These are phyloP conservation scores for Leccinum imitatum DNA, from an alignment of 768 basidiomycete genomes.

Conservation along the genomic window DNA sequence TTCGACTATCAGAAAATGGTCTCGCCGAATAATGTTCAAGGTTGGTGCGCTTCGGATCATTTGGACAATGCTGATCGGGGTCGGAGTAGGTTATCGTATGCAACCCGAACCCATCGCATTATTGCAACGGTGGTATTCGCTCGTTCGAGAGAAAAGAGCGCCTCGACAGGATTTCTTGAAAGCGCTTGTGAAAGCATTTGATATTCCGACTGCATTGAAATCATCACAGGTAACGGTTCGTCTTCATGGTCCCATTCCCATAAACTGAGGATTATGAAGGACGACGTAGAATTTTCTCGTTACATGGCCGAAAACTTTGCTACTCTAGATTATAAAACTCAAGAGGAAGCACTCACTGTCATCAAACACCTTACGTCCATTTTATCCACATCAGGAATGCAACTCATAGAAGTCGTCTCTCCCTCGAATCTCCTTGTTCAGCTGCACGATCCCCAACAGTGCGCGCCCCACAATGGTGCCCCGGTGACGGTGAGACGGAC, in stretches of 20 bases:
- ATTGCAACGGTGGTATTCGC: slow-evolving; percentile 86
- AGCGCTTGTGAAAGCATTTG: slow-evolving; percentile 78
- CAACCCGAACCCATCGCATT: slow-evolving; percentile 69
- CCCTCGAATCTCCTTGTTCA: slow-evolving; percentile 70
- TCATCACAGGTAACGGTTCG: slow-evolving; percentile 52
- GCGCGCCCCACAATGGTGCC: slow-evolving; percentile 1
- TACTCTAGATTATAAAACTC: slow-evolving; percentile 90
- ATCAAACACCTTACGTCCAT: slow-evolving; percentile 75
- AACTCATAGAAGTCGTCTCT: slow-evolving; percentile 71
- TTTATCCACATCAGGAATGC: slow-evolving; percentile 78
- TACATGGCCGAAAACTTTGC: slow-evolving; percentile 97
- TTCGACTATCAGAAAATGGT: slow-evolving; percentile 81
- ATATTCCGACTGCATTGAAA: slow-evolving; percentile 58
- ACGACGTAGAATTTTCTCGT: slow-evolving; percentile 81
- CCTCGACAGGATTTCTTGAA: slow-evolving; percentile 86
- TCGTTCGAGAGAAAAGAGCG: slow-evolving; percentile 88
- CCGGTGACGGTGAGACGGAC: slow-evolving; percentile 6
- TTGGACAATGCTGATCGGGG: neutral
- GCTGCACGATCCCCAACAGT: slow-evolving; percentile 40
- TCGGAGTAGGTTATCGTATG: slow-evolving; percentile 57
- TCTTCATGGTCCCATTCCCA: no score
- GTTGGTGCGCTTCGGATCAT: slow-evolving; percentile 33
- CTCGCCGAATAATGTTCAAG: slow-evolving; percentile 47
- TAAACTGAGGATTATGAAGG: slow-evolving; percentile 38
- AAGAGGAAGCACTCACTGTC: slow-evolving; percentile 88